phyloP scores from a whole-genome alignment of 371 early-diverging fungal genomes.

The Mitosporidium daphniae region DNA sequence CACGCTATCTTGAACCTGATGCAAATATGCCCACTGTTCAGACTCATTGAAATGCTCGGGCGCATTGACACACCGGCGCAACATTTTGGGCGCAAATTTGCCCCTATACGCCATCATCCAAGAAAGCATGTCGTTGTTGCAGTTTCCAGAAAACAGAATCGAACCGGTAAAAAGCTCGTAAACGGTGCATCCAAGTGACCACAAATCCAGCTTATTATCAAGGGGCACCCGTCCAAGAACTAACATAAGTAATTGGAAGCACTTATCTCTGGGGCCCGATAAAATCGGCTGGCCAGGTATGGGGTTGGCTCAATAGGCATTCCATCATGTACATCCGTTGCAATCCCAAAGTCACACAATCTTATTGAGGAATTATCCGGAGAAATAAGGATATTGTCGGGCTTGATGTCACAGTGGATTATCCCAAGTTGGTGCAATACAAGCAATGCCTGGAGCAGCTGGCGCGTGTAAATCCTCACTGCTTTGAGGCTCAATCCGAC shows the following conservation, averaged over 20 bases:
- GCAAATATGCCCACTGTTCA: constrained; percentile 14
- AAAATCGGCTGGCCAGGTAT: neutral
- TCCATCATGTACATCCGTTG: neutral
- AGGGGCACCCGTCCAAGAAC: too few relatives aligned
- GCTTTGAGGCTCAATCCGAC: constrained; percentile 59
- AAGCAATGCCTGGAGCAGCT: constrained; percentile 43
- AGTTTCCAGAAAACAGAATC: constrained; percentile 6
- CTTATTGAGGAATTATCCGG: too few relatives aligned
- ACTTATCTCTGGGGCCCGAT: too few relatives aligned
- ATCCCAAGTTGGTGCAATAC: constrained; percentile 34
- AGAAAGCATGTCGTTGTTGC: constrained; percentile 71
- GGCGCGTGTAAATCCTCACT: constrained; percentile 51
- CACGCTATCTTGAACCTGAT: constrained; percentile 20
- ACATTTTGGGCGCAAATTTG: constrained; percentile 31
- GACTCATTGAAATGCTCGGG: constrained; percentile 38
- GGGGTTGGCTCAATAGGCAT: neutral
- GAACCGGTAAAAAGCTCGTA: too few relatives aligned
- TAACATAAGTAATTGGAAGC: too few relatives aligned
- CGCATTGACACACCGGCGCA: constrained; percentile 35
- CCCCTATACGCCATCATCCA: constrained; percentile 68
- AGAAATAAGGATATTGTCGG: constrained; percentile 72
- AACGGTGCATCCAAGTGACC: too few relatives aligned
- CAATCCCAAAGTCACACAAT: neutral
- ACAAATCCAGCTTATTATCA: too few relatives aligned
- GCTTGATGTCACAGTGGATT: constrained; percentile 87